Conservation (phyloP, 2,329 filamentous ascomycete species). For the Fusarium duplospermum region DNA sequence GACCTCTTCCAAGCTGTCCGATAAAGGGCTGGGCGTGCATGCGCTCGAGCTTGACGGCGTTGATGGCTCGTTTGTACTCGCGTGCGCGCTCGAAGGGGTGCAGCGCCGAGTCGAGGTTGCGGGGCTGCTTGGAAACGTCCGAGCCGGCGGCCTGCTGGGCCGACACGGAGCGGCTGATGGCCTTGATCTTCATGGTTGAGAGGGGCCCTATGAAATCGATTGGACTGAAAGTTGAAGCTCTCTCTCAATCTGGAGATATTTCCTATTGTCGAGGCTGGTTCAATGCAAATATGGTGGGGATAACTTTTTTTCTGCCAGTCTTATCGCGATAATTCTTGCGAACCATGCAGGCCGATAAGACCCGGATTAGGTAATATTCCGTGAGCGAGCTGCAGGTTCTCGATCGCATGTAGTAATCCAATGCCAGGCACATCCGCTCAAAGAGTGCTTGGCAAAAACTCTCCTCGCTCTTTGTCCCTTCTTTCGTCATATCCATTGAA, state of each 20-base stretch:
- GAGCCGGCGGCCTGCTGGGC: slow-evolving; percentile 75
- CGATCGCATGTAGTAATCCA: slow-evolving; percentile 34
- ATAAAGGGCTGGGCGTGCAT: slow-evolving; percentile 85
- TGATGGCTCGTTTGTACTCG: slow-evolving; percentile 71
- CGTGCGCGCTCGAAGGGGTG: slow-evolving; percentile 92
- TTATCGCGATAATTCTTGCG: not conserved
- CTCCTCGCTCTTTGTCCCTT: slow-evolving; percentile 21
- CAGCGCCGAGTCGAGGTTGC: slow-evolving; percentile 83
- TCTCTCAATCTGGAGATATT: not conserved
- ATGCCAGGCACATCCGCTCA: not conserved
- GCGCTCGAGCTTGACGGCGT: slow-evolving; percentile 91
- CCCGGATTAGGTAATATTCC: slow-evolving; percentile 48
- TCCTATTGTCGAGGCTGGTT: slow-evolving; percentile 24
- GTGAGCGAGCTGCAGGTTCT: slow-evolving; percentile 20
- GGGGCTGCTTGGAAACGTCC: slow-evolving; percentile 71
- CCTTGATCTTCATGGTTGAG: slow-evolving; percentile 68
- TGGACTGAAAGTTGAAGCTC: not conserved
- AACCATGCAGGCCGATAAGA: slow-evolving; percentile 43
- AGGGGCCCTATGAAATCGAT: not conserved
- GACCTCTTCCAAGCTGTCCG: slow-evolving; percentile 86
- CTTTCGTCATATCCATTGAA: slow-evolving; percentile 7
- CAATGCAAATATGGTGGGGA: slow-evolving; percentile 38
- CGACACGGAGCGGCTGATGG: slow-evolving; percentile 73
- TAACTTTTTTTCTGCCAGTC: slow-evolving; percentile 48
- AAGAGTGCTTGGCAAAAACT: slow-evolving; percentile 39